A percentile compares a stretch with the other conserved stretches of the same genome.
Evolutionary conservation across 2,329 filamentous ascomycete genomes (phyloP).

Genomic region (Fusarium phyllophilum): DNA sequence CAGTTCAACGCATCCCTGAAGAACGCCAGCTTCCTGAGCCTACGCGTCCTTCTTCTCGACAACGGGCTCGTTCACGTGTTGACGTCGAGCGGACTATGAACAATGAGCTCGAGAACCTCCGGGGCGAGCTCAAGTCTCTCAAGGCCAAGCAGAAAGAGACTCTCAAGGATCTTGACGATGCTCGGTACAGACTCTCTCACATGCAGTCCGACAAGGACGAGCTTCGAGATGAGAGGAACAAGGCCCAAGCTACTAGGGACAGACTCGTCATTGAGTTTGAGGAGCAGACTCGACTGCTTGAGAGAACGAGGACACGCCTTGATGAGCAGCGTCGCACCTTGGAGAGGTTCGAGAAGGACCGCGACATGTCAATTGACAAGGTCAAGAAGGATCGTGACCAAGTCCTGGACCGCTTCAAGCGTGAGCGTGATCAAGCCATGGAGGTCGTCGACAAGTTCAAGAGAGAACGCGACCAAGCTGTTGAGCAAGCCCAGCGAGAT

Average conservation of each 20-base stretch:
- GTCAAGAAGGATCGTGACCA: constrained; percentile 36
- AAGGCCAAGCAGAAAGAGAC: constrained; percentile 39
- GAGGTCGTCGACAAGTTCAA: constrained; percentile 34
- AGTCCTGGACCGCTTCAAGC: constrained; percentile 24
- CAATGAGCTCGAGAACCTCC: constrained; percentile 38
- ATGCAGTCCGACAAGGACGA: constrained; percentile 44
- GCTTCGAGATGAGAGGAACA: constrained; percentile 40
- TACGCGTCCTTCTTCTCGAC: constrained; percentile 23
- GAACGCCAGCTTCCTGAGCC: constrained; percentile 26
- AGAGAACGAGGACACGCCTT: constrained; percentile 27
- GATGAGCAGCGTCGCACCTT: constrained; percentile 36
- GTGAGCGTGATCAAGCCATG: constrained; percentile 32
- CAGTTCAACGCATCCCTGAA: constrained; percentile 27
- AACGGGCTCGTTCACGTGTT: constrained; percentile 34
- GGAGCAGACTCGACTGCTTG: constrained; percentile 28
- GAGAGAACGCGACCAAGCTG: constrained; percentile 34
- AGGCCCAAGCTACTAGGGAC: constrained; percentile 36
- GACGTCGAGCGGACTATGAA: constrained; percentile 36
- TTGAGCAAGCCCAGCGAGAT: constrained; percentile 32
- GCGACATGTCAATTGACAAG: constrained; percentile 31
- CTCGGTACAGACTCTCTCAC: constrained; percentile 35
- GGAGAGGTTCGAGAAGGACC: constrained; percentile 35
- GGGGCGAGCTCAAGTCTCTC: constrained; percentile 33
- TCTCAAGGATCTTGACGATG: constrained; percentile 38
- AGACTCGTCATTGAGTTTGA: constrained; percentile 35